Conservation (phyloP, 2,329 filamentous ascomycete species). For the Neofusicoccum parvum region DNA sequence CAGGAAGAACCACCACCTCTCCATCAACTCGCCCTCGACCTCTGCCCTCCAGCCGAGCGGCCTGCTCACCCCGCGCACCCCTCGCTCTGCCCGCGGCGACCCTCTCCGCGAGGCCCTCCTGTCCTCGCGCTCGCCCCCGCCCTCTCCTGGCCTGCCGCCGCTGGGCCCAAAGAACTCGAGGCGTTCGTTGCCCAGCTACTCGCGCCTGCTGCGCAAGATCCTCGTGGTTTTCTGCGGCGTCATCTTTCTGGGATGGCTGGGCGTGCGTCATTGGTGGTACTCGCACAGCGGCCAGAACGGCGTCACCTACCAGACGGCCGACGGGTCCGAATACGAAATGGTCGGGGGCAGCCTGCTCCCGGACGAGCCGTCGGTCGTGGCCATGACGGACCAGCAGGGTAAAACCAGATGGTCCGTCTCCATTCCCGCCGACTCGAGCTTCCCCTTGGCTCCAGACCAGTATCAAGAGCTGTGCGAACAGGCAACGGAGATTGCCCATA, state of each 20-base stretch:
- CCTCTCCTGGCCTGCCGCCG: conserved; percentile 70
- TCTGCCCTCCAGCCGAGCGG: conserved; percentile 37
- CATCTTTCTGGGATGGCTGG: conserved; percentile 40
- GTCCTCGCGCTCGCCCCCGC: conserved; percentile 68
- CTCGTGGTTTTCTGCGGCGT: conserved; percentile 55
- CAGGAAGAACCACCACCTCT: conserved; percentile 50
- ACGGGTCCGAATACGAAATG: conserved; percentile 63
- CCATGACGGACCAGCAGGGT: conserved; percentile 67
- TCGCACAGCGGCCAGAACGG: not conserved
- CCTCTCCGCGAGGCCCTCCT: conserved; percentile 57
- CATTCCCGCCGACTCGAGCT: conserved; percentile 67
- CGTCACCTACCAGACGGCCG: conserved; percentile 23
- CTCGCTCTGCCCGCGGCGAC: conserved; percentile 49
- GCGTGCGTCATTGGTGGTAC: conserved; percentile 10
- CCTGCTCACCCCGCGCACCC: conserved; percentile 36
- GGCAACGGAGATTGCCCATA: conserved; percentile 63
- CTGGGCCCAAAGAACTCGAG: conserved; percentile 67
- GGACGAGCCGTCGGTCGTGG: conserved; percentile 70
- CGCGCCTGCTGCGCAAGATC: conserved; percentile 60
- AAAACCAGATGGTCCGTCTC: conserved; percentile 77
- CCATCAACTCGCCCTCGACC: conserved; percentile 44
- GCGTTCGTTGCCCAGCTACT: conserved; percentile 52
- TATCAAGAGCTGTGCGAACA: conserved; percentile 71
- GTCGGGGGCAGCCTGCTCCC: conserved; percentile 68
- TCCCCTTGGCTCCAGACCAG: conserved; percentile 66